Conservation (phyloP, 2,329 filamentous ascomycete genomes). For the Ambrosiella beaveri region DNA sequence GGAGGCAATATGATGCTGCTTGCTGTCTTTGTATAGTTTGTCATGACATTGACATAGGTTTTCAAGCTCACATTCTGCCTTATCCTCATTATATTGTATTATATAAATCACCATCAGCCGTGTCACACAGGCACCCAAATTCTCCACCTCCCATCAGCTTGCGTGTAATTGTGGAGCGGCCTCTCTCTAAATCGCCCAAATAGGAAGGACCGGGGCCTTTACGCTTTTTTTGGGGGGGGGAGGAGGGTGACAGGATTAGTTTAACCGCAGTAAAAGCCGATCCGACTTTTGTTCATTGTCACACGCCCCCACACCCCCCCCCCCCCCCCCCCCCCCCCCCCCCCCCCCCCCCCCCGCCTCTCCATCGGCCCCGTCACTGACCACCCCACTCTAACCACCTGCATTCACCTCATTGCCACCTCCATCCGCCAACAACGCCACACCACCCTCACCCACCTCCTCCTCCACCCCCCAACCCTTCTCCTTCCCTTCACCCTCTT, state of each 20-base stretch:
- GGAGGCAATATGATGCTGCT: too few relatives aligned
- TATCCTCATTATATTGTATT: background rate
- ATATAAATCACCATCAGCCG: background rate
- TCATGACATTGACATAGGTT: too few relatives aligned
- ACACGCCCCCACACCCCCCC: background rate
- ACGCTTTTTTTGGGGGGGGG: too few relatives aligned
- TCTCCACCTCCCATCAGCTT: background rate
- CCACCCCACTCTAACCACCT: slow-evolving; percentile 43
- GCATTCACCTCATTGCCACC: slow-evolving; percentile 59
- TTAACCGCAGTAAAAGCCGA: background rate
- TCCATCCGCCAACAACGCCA: slow-evolving; percentile 70
- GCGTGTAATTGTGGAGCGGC: background rate
- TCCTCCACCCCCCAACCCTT: slow-evolving; percentile 42
- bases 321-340: slow-evolving; percentile 29
- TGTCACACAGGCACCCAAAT: background rate
- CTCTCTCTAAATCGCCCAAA: background rate
- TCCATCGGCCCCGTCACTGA: slow-evolving; percentile 36
- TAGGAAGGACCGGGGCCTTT: background rate
- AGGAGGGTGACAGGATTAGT: background rate
- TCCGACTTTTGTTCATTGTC: background rate
- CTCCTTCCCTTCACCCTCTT: slow-evolving; percentile 26
- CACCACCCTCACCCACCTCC: slow-evolving; percentile 42
- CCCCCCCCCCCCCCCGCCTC: slow-evolving; percentile 31
- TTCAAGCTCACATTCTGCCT: background rate
- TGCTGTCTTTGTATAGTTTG: too few relatives aligned